These are phyloP conservation scores for Inonotus hispidus DNA, from an alignment of 1,284 basidiomycete genomes.

Conservation along the genomic window DNA sequence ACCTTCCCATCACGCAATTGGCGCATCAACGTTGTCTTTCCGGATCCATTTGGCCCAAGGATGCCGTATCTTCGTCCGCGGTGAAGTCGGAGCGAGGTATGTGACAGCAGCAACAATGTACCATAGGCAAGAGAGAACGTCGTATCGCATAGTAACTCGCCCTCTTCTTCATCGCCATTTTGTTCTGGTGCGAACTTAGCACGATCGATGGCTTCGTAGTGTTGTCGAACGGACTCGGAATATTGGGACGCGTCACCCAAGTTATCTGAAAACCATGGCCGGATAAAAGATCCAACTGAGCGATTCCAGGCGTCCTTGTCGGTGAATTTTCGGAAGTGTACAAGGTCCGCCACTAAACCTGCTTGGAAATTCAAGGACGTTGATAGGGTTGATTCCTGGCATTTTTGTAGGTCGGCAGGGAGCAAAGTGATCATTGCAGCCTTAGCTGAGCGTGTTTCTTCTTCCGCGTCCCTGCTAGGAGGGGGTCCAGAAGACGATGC, in stretches of 20 bases:
- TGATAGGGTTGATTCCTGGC: constrained; percentile 39
- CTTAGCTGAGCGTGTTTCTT: constrained; percentile 53
- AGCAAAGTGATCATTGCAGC: constrained; percentile 57
- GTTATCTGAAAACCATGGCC: constrained; percentile 53
- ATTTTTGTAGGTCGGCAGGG: constrained; percentile 47
- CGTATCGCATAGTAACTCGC: constrained; percentile 86
- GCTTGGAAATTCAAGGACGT: constrained; percentile 67
- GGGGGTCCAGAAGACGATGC: constrained; percentile 67
- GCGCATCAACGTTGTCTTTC: constrained; percentile 96
- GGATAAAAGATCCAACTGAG: constrained; percentile 67
- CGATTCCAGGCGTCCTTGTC: constrained; percentile 67
- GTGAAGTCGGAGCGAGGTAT: constrained; percentile 87
- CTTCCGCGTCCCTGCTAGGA: constrained; percentile 59
- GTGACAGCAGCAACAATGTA: constrained; percentile 90
- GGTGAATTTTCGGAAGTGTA: constrained; percentile 61
- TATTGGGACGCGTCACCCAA: constrained; percentile 43
- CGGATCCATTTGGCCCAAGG: constrained; percentile 92
- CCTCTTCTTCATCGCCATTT: constrained; percentile 59
- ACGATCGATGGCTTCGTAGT: constrained; percentile 79
- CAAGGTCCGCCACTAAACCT: constrained; percentile 71
- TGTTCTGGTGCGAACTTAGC: constrained; percentile 44
- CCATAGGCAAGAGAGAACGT: constrained; percentile 97
- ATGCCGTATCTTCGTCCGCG: constrained; percentile 94
- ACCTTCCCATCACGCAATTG: constrained; percentile 94
- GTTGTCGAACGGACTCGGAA: constrained; percentile 60